Base-by-base conservation (phyloP, 768 basidiomycete species). In the Leucocoprinus sp. region DNA sequence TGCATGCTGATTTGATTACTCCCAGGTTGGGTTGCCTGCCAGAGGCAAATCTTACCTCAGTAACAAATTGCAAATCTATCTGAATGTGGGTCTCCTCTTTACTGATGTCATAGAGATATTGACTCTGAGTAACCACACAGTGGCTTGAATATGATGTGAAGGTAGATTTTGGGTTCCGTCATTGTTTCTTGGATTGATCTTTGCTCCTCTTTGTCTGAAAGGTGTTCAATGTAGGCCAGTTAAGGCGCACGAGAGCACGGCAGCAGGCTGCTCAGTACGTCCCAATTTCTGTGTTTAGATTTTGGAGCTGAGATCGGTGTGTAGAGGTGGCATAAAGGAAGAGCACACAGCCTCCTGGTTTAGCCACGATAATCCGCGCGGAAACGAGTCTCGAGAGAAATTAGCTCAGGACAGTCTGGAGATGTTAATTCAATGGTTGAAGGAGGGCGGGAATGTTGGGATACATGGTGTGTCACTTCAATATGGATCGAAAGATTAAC, bases 111-210 rank as follows among this genome's bases (percentile, higher is more conserved):
- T 22, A 4, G 8, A 14, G 18, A 21, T 35, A 38, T 23, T 59
- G 47, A 55, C 34, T 40, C 18, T 36, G 45, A 41, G 31, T 8
- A 31, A 22, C 21, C 46, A n/a, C 36, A 12, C 53, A 98, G 93
- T 99, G 96, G 96, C 75, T 99, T 36, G 96, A 99, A 64, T 99
- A 97, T 61, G 80, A 95, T 53, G 95, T 96, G 53, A 88, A 92
- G 73, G 90, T 83, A 50, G n/a, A 31, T 31, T 31, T 31, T 31
- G 31, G 9, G 55, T 27, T 18, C 24, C 21, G 18, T 28, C 19
- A 19, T 44, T 1, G 26, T 15, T 26, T 24, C 24, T 37, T 33
- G 28, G 5, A 12, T 28, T 21, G 8, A 11, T n/a, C 22, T 31
- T 11, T 31, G 17, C 22, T 29, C 41, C 37, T 29, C n/a, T 14